Evolutionary conservation across 257 asterid genomes (phyloP), one percentile per base, ranked within the genome.

Genomic region (Primulina eburnea): DNA sequence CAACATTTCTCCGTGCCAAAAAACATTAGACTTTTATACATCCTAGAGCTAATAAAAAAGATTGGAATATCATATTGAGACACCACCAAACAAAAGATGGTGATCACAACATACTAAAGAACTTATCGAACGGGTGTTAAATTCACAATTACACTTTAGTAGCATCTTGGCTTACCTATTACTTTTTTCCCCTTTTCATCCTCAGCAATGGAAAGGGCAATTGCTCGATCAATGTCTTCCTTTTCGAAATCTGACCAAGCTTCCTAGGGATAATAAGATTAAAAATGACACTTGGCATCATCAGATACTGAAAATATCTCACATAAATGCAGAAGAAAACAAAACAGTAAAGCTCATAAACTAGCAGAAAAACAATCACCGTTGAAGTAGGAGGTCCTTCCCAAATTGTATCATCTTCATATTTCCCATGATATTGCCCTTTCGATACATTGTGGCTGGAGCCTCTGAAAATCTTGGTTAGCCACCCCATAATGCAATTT

Each of bases 211-310:
- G 99, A 94, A 62, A 88, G 82, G 69, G 98, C 97, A 67, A 94
- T 85, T 32, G 99, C 99, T 67, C 81, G 83, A 76, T 89, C 97
- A 35, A 91, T 84, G 69, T 94, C 97, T 78, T 94, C 98, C 38
- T 76, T 81, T 64, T 94, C 98, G 69, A 89, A 86, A 79, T 94
- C 98, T 24, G 94, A 82, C 86, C 75, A 67, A 50, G 80, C 85
- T 71, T 89, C 97, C 99, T 93, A 69, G 63, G 77, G 66, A 37
- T 35, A 71, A 73, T 32, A 72, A 74, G 62, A 69, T 53, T 18
- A 69, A 60, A 14, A 60, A 69, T 72, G 24, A 69, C 20, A 14
- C 55, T 43, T 1, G 55, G 61, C 72, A 29, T 59, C 59, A 32
- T 12, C 67, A 75, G 65, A 71, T 56, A 58, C 57, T 74, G 65